A percentile compares a stretch with the other conserved stretches of the same genome.
These are phyloP conservation scores for Sistotremastrum suecicum DNA, from an alignment of 768 basidiomycete genomes.

Conservation along the genomic window DNA sequence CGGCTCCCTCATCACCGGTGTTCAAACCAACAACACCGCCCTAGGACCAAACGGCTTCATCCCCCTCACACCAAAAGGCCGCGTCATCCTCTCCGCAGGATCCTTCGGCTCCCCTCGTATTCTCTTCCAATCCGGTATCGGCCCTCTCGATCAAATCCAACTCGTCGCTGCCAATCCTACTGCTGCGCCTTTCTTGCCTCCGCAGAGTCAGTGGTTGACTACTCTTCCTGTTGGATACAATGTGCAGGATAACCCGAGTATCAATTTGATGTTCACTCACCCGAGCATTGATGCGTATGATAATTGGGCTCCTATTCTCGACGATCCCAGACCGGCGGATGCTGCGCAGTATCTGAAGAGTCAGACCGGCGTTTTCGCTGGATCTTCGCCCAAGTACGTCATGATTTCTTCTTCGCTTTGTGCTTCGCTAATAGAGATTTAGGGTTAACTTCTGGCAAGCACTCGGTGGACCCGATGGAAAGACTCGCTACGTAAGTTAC, in stretches of 20 bases:
- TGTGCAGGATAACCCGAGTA: constrained; percentile 48
- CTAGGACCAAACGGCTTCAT: constrained; percentile 42
- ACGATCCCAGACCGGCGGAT: constrained; percentile 39
- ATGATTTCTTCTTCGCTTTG: no score
- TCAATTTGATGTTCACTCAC: constrained; percentile 53
- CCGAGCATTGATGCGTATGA: constrained; percentile 48
- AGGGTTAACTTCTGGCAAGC: constrained; percentile 46
- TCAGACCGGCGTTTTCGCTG: constrained; percentile 42
- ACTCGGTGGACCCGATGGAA: constrained; percentile 29
- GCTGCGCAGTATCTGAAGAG: constrained; percentile 35
- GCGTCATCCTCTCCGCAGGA: constrained; percentile 46
- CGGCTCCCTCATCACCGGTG: constrained; percentile 40
- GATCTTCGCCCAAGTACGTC: constrained; percentile 37
- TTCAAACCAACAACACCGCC: constrained; percentile 44
- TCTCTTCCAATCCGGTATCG: constrained; percentile 48
- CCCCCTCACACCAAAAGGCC: constrained; percentile 38
- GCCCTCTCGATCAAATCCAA: constrained; percentile 42
- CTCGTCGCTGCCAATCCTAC: constrained; percentile 33
- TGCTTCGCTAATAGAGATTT: no score
- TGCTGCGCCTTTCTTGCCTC: constrained; percentile 34
- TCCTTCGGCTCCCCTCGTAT: constrained; percentile 42
- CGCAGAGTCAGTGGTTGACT: constrained; percentile 31
- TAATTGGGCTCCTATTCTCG: constrained; percentile 50
- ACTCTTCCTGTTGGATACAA: constrained; percentile 45
- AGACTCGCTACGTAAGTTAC: constrained; percentile 32